Evolutionary conservation across 371 early-diverging fungal genomes (phyloP), one percentile per base, ranked within the genome.

Genomic region (Lichtheimia hyalospora): DNA sequence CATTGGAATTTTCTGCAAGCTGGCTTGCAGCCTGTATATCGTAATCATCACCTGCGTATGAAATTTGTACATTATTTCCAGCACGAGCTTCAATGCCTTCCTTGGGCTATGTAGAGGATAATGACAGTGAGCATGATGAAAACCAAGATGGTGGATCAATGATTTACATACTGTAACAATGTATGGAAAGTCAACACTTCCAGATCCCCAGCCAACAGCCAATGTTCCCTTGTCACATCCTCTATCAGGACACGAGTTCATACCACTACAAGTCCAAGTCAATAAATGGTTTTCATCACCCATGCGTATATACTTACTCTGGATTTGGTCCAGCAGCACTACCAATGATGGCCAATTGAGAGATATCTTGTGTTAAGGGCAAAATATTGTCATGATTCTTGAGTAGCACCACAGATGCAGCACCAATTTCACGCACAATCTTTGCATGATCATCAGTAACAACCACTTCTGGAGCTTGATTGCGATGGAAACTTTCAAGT

Each of bases 201-300:
- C 89, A 49, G 82, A 81, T 2, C 89, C 89, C 86, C 87, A 85
- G 18, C 87, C 87, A 63, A 78, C 73, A 43, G 86, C 84, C 16
- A 88, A 63, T 7, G 79, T 81, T 15, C 86, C 89, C 16, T 43
- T 54, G 27, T 54, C 61, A 53, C 73, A 74, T 5, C 69, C 70
- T 24, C 65, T 65, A 54, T 69, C 67, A 20, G 39, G 43, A n/a
- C 73, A 74, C 2, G 61, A 52, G 14, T 67, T 67, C 8, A 61
- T 28, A 14, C 68, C 69, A 12, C 62, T 68, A 51, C 20, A 49
- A 20, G 20, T 41, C 21, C 8, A 54, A 53, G 27, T 24, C 24
- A 15, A 62, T n/a, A n/a, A n/a, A n/a, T n/a, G n/a, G n/a, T n/a
- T n/a, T n/a, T n/a, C n/a, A n/a, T n/a, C n/a, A n/a, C n/a, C n/a